Percentiles rank a stretch among this genome's conserved stretches.
phyloP scores from a whole-genome alignment of 164 flowering plant genomes.

The Akebia trifoliata region DNA sequence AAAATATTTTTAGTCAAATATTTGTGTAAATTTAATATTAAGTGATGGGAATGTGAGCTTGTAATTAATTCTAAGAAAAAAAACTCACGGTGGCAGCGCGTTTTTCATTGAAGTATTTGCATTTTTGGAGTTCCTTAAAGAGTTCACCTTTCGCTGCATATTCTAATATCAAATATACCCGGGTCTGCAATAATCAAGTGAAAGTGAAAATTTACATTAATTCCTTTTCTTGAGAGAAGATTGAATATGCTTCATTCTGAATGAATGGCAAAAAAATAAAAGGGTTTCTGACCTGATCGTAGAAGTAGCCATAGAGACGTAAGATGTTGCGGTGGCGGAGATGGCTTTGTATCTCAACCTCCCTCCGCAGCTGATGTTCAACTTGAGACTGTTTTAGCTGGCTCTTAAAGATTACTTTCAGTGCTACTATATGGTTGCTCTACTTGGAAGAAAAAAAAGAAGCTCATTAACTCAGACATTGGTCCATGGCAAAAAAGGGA shows the following conservation, averaged over 20 bases:
- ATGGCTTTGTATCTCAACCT: slow-evolving; percentile 95
- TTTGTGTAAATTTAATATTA: background rate
- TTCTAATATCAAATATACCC: slow-evolving; percentile 88
- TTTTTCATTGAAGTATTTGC: slow-evolving; percentile 88
- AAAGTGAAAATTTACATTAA: background rate
- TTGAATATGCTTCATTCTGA: background rate
- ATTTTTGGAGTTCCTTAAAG: slow-evolving; percentile 87
- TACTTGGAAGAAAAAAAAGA: slow-evolving; percentile 21
- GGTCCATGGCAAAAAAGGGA: background rate
- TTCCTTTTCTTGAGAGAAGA: background rate
- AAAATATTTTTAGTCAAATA: background rate
- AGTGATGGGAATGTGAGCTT: background rate
- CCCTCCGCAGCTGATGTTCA: slow-evolving; percentile 94
- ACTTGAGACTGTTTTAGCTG: slow-evolving; percentile 94
- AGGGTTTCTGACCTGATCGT: slow-evolving; percentile 73
- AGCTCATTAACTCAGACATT: background rate
- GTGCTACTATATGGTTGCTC: slow-evolving; percentile 93
- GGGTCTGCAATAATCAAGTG: slow-evolving; percentile 48
- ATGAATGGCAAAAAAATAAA: background rate
- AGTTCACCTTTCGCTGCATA: slow-evolving; percentile 96
- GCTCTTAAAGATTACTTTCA: slow-evolving; percentile 92
- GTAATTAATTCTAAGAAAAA: background rate
- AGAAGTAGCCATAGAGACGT: slow-evolving; percentile 90
- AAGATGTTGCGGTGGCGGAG: slow-evolving; percentile 84
- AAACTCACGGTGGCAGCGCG: slow-evolving; percentile 94